Conservation (phyloP, 1,284 basidiomycete species). For the Porodaedalea pini region DNA sequence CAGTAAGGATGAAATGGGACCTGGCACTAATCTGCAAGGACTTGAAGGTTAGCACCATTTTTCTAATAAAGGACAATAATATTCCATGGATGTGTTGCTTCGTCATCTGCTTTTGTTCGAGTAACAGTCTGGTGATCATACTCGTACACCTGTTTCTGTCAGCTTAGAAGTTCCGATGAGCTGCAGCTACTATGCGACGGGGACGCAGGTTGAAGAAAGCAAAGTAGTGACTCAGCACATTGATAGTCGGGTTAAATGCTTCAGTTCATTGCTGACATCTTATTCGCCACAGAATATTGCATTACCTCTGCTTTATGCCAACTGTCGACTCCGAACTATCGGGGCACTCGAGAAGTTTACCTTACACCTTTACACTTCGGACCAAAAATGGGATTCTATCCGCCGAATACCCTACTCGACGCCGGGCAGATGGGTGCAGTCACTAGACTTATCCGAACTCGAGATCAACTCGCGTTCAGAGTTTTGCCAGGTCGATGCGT, state of each 20-base stretch:
- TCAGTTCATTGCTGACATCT: neutral
- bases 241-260: neutral
- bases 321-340: constrained; percentile 46
- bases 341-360: constrained; percentile 55
- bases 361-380: constrained; percentile 51
- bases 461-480: constrained; percentile 41
- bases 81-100: neutral
- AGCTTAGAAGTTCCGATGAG: no score
- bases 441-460: constrained; percentile 63
- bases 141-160: no score
- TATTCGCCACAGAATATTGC: constrained; percentile 53
- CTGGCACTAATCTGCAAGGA: constrained; percentile 65
- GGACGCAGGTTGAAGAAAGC: neutral
- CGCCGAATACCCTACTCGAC: constrained; percentile 78
- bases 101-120: neutral
- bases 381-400: constrained; percentile 81
- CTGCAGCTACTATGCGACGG: neutral
- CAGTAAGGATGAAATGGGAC: constrained; percentile 31
- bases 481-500: constrained; percentile 51
- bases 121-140: neutral
- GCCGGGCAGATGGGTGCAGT: constrained; percentile 79
- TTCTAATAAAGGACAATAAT: constrained; percentile 6
- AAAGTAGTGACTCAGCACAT: constrained; percentile 5
- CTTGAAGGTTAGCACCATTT: constrained; percentile 57
- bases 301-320: constrained; percentile 63